Conservation (phyloP, 1,284 basidiomycete species). For the Ceratorhiza oryzae-sativae region DNA sequence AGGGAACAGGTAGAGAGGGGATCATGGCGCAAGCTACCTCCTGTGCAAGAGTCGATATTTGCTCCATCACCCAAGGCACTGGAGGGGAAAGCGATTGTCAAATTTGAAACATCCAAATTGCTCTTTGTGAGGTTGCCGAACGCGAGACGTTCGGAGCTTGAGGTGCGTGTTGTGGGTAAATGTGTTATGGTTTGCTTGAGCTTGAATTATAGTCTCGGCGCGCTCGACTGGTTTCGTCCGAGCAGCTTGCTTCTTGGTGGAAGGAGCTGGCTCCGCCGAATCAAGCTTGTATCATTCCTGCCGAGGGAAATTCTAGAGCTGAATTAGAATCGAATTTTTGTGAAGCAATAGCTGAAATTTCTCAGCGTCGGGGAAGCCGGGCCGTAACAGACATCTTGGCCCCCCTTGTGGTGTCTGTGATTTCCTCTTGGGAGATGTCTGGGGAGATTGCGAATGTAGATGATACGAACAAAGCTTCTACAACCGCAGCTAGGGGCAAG, state of each 20-base stretch:
- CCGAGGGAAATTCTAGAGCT: background rate
- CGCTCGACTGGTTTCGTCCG: background rate
- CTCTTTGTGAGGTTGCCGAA: conserved; percentile 23
- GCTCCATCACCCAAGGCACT: background rate
- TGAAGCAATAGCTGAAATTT: conserved; percentile 18
- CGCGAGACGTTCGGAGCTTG: conserved; percentile 5
- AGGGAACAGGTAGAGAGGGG: conserved; percentile 3
- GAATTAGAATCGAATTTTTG: conserved; percentile 11
- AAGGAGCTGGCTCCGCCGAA: background rate
- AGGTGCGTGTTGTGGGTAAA: conserved; percentile 1
- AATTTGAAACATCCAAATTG: conserved; percentile 22
- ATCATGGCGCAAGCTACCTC: conserved; percentile 15
- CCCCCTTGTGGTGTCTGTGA: conserved; percentile 5
- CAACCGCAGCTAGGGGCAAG: conserved; percentile 20
- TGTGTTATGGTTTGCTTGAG: background rate
- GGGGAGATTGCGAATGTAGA: conserved; percentile 20
- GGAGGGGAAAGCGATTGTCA: conserved; percentile 1
- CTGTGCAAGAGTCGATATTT: background rate
- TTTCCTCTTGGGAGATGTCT: conserved; percentile 22
- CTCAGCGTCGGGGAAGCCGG: conserved; percentile 11
- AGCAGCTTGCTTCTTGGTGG: conserved; percentile 33
- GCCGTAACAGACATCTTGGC: background rate
- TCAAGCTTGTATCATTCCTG: background rate
- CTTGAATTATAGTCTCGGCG: background rate
- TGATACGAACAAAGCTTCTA: conserved; percentile 16